A percentile compares a stretch with the other conserved stretches of the same genome.
phyloP scores from a whole-genome alignment of 148 eudicot species.

The Camellia granthamiana region DNA sequence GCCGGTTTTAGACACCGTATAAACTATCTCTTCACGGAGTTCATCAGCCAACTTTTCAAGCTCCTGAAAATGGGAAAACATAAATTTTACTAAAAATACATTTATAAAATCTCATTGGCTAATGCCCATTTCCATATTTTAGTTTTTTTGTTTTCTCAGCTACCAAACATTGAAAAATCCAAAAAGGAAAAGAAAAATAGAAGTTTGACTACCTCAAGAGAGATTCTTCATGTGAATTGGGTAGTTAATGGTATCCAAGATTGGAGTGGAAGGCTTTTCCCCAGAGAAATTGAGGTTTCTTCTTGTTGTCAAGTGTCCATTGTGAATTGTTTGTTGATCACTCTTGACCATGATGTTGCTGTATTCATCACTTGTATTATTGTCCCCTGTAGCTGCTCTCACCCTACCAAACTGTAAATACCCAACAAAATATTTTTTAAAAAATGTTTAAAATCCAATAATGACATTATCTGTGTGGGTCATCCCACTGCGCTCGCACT shows the following conservation, averaged over 20 bases:
- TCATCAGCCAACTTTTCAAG: slow-evolving; percentile 32
- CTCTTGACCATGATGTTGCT: not conserved
- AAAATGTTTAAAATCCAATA: not conserved
- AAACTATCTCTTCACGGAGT: slow-evolving; percentile 31
- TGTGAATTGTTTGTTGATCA: not conserved
- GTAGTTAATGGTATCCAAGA: slow-evolving; percentile 37
- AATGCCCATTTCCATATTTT: too few relatives aligned
- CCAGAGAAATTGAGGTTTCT: slow-evolving; percentile 28
- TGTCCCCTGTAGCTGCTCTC: slow-evolving; percentile 5
- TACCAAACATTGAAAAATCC: not conserved
- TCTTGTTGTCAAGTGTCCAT: not conserved
- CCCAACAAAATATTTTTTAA: too few relatives aligned
- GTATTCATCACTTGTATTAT: not conserved
- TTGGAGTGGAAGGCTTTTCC: slow-evolving; percentile 32
- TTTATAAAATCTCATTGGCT: not conserved
- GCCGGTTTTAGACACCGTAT: slow-evolving; percentile 33
- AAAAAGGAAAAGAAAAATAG: not conserved
- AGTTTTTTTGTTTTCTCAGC: not conserved
- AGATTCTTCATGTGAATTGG: slow-evolving; percentile 42
- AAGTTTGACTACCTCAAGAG: slow-evolving; percentile 18
- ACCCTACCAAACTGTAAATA: not conserved
- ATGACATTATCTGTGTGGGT: too few relatives aligned
- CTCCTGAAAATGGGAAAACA: slow-evolving; percentile 17
- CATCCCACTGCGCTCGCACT: too few relatives aligned
- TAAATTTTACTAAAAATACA: not conserved